Evolutionary conservation across 352 stramenopile genomes (phyloP), one percentile per base, ranked within the genome.

Genomic region (Phytopythium oedochilum): DNA sequence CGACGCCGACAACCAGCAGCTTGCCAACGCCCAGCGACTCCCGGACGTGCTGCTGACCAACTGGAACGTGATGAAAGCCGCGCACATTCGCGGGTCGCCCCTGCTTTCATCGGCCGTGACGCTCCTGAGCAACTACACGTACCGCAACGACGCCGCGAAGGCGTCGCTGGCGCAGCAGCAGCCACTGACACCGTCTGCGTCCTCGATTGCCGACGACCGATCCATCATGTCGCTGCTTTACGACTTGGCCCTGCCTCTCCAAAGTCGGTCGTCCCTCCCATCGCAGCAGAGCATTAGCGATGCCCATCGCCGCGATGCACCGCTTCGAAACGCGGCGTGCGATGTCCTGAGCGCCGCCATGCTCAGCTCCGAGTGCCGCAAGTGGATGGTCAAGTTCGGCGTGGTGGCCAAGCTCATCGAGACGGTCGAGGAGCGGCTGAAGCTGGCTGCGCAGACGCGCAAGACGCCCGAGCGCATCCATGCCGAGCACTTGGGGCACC

Each of bases 31-130:
- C 22, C 72, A 83, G 17, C 58, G 61, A 8, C 63, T 87, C 20
- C 61, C 72, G 0, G 40, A 32, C 20, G 55, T 77, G 3, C 46
- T 90, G 22, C 14, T 80, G 7, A 57, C 59, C 8, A 87, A 90
- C 50, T 90, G 80, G 80, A 80, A 49, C 23, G 51, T 73, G 20
- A 77, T 90, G 64, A 68, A 64, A 29, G 62, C 69, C 51, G 77
- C 77, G n/a, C 56, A 73, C 45, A 48, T 60, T 20, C 68, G 73
- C 29, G 68, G 66, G 18, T 86, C 76, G 20, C 31, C 46, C 4
- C 40, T 88, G 20, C 51, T 89, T 38, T 28, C 79, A n/a, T 66
- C 45, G 39, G 64, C 70, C 10, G 52, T 88, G 25, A 64, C 65
- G 10, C 66, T 88, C 14, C 23, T 86, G 25, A 66, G 63, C 14